Conservation (phyloP, 345 rosid genomes). For the Pseudoturritis turrita region DNA sequence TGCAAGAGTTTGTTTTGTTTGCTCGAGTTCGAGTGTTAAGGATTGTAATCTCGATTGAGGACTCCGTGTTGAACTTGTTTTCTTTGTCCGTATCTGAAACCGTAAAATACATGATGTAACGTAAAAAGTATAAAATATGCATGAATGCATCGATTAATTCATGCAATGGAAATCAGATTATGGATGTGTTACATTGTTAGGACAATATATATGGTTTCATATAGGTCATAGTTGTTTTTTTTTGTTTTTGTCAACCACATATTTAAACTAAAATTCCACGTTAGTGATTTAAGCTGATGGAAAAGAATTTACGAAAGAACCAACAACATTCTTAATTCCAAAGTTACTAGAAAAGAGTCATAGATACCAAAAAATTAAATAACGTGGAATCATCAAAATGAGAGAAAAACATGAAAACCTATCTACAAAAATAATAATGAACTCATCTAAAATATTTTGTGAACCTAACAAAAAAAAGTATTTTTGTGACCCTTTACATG, state of each 20-base stretch:
- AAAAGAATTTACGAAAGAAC: neutral
- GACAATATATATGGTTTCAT: neutral
- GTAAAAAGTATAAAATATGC: neutral
- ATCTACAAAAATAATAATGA: neutral
- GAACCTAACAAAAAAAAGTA: no score
- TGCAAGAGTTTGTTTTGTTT: constrained; percentile 44
- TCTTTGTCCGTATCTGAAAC: constrained; percentile 12
- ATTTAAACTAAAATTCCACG: neutral
- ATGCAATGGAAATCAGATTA: neutral
- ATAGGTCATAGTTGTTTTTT: neutral
- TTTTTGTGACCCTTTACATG: neutral
- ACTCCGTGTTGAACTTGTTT: constrained; percentile 17
- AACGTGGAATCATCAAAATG: neutral
- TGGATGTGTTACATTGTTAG: neutral
- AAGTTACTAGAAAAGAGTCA: no score
- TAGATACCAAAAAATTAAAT: no score
- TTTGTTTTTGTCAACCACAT: neutral
- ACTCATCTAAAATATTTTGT: neutral
- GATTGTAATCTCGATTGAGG: constrained; percentile 31
- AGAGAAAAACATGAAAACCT: neutral
- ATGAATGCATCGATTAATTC: neutral
- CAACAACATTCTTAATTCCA: neutral
- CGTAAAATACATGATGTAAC: neutral
- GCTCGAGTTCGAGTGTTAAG: constrained; percentile 49
- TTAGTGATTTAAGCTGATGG: neutral